Conservation (phyloP, 108 stramenopile species). For the Pseudonitzschia delicatissima region DNA sequence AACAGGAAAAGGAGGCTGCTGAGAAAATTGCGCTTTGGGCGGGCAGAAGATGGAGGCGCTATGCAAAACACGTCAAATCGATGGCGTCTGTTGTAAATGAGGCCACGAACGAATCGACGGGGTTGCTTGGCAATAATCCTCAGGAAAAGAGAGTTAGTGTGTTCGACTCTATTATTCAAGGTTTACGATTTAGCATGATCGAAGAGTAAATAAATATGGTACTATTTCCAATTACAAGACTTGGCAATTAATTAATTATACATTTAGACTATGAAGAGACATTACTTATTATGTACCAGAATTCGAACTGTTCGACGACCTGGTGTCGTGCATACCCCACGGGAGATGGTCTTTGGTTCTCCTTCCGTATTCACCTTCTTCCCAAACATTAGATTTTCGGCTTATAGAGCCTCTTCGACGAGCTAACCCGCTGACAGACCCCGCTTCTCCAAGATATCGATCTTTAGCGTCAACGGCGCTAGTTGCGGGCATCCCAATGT, state of each 20-base stretch:
- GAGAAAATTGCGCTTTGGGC: conserved; percentile 35
- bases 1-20: conserved; percentile 25
- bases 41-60: conserved; percentile 35
- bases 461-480: conserved; percentile 63
- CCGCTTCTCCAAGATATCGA: conserved; percentile 47
- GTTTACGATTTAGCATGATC: neutral
- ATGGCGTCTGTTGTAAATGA: neutral
- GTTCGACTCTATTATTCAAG: neutral
- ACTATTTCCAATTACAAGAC: no score
- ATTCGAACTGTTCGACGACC: no score
- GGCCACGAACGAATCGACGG: conserved; percentile 11
- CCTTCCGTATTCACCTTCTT: conserved; percentile 30
- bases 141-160: neutral
- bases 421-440: conserved; percentile 51
- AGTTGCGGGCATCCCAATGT: conserved; percentile 76
- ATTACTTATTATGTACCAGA: no score
- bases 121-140: neutral
- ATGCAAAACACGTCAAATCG: conserved; percentile 2
- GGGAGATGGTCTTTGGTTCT: conserved; percentile 21
- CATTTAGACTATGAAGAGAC: no score
- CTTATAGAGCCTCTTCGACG: conserved; percentile 38
- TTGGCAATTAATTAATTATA: no score
- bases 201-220: neutral
- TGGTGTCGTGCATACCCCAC: conserved; percentile 10
- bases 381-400: conserved; percentile 15